phyloP scores from a whole-genome alignment of 352 stramenopile species.

The Phytophthora tubulina region DNA sequence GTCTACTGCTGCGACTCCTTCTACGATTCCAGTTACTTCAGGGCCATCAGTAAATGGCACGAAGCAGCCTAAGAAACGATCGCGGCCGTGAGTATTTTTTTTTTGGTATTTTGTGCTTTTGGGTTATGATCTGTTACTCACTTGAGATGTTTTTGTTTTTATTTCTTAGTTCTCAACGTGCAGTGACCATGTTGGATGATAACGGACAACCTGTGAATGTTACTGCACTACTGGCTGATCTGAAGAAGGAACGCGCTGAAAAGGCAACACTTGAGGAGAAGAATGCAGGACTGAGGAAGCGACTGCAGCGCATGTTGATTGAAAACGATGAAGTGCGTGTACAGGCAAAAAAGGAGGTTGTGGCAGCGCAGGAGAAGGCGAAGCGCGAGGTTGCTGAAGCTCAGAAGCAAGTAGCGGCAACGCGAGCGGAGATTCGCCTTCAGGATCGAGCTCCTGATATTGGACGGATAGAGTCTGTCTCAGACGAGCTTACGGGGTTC shows the following conservation, averaged over 20 bases:
- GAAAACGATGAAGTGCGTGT: conserved; percentile 79
- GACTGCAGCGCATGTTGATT: conserved; percentile 83
- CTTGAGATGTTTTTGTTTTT: conserved; percentile 3
- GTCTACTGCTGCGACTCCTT: background rate
- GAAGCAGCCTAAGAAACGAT: conserved; percentile 53
- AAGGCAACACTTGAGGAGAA: conserved; percentile 69
- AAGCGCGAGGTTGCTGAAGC: conserved; percentile 59
- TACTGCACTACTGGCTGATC: conserved; percentile 59
- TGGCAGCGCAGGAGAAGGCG: conserved; percentile 60
- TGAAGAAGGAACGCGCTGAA: conserved; percentile 67
- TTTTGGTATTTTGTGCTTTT: background rate
- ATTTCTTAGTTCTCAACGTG: conserved; percentile 23
- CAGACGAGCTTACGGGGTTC: conserved; percentile 50
- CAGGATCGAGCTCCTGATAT: conserved; percentile 69
- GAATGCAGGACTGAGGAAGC: conserved; percentile 71
- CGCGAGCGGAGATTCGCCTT: conserved; percentile 64
- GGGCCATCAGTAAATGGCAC: background rate
- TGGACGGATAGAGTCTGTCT: conserved; percentile 56
- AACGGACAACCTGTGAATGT: conserved; percentile 51
- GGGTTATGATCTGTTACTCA: too few species aligned
- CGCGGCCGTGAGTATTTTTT: conserved; percentile 49
- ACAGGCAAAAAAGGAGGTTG: conserved; percentile 55
- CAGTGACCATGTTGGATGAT: conserved; percentile 33
- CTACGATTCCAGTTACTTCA: conserved; percentile 3
- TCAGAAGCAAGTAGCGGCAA: conserved; percentile 49